Conservation (phyloP, 2,329 filamentous ascomycete species). For the Claviceps sp. region DNA sequence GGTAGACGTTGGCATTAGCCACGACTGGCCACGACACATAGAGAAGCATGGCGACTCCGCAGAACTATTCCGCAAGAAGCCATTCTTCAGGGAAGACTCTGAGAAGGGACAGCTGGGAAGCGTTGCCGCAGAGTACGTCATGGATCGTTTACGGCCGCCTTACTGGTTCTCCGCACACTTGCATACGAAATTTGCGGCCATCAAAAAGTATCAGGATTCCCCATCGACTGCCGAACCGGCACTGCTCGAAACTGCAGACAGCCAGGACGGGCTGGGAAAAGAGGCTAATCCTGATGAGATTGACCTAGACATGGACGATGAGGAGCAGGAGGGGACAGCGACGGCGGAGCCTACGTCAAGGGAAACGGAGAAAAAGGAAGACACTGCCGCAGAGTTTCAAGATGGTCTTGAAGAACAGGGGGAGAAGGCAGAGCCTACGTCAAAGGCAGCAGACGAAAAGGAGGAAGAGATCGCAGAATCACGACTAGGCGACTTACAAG, state of each 20-base stretch:
- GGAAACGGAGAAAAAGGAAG: not conserved
- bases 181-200: conserved; percentile 74
- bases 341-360: not conserved
- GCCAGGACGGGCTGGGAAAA: conserved; percentile 1
- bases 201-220: conserved; percentile 39
- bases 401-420: conserved; percentile 8
- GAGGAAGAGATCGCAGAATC: not conserved
- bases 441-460: not conserved
- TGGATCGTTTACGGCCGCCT: conserved; percentile 67
- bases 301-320: conserved; percentile 49
- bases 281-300: conserved; percentile 53
- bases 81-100: conserved; percentile 63
- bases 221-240: not conserved
- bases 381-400: not conserved
- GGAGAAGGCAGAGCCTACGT: not conserved
- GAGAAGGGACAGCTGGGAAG: conserved; percentile 64
- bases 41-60: conserved; percentile 63
- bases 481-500: not conserved
- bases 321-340: conserved; percentile 9
- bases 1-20: conserved; percentile 81
- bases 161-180: conserved; percentile 93
- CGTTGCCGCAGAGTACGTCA: conserved; percentile 61
- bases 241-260: not conserved
- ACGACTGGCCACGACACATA: conserved; percentile 85
- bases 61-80: conserved; percentile 59